Conservation (phyloP, 495 filamentous ascomycete genomes). For the Penicillium soppii region DNA sequence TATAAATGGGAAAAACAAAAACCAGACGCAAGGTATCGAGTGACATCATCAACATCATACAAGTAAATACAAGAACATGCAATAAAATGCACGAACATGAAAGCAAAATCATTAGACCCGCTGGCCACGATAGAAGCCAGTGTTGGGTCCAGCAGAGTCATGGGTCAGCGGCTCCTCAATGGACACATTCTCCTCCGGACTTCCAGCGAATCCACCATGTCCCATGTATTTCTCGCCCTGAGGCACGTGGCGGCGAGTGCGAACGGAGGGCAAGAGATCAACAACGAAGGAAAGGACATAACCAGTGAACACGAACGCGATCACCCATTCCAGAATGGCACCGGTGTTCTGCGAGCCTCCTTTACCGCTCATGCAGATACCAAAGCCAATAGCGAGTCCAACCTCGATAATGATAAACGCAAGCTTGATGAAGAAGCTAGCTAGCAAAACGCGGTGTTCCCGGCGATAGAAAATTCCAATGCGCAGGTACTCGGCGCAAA, state of each 20-base stretch:
- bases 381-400: constrained; percentile 67
- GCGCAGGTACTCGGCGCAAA: constrained; percentile 84
- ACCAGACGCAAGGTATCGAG: not conserved
- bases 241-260: constrained; percentile 54
- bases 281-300: constrained; percentile 87
- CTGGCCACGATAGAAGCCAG: constrained; percentile 29
- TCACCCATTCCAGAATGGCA: constrained; percentile 74
- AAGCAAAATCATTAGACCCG: constrained; percentile 15
- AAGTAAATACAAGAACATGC: not conserved
- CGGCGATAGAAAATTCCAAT: constrained; percentile 72
- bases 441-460: constrained; percentile 66
- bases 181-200: constrained; percentile 14
- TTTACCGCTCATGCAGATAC: constrained; percentile 32
- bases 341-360: constrained; percentile 49
- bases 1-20: not conserved
- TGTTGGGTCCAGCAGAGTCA: constrained; percentile 36
- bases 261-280: constrained; percentile 79
- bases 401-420: constrained; percentile 78
- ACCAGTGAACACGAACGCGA: constrained; percentile 87
- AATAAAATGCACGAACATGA: not conserved
- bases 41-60: constrained; percentile 3
- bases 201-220: constrained; percentile 5
- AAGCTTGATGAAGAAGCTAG: constrained; percentile 81
- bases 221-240: constrained; percentile 44
- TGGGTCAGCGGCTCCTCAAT: constrained; percentile 40